Base-by-base conservation (phyloP, 345 rosid species). In the Brassica cretica region DNA sequence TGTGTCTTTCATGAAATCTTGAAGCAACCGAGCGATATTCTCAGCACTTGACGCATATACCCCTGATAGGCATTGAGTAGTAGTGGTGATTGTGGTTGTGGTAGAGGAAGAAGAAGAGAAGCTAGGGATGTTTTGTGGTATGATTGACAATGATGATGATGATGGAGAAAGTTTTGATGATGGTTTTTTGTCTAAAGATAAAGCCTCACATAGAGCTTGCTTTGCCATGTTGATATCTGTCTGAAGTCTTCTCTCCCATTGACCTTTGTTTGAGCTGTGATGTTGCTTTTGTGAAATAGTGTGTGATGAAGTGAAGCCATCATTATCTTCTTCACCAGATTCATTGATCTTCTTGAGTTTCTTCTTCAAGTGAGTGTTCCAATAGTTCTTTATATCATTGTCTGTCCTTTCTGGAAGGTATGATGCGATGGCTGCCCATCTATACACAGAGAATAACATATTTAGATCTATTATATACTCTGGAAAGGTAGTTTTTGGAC, bases 361-460 rank as follows among this genome's bases (percentile, higher is more conserved):
- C 89, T 90, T 91, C 82, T 90, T 95, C 84, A 95, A 75, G 66
- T 93, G 96, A 66, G 98, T 93, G 83, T 95, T 95, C 98, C 99
- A 95, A 25, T 88, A 93, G 73, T 95, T 93, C 72, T 95, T 93
- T 60, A 95, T 93, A 74, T 95, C 99, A 76, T 95, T 95, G 58
- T 95, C 99, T 55, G 99, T 95, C 81, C 98, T 89, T 74, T 95
- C 93, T 14, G 99, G 99, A 77, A 95, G 94, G 63, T 95, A 95
- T 3, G 99, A 95, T 59, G 99, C 99, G 81, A 95, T 95, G 49
- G 99, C 97, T 68, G 99, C 99, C 99, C 99, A 95, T 84, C 99
- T 95, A 83, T 72, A 80, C 56, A 71, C 58, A 76, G 21, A 56
- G 1, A 71, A 64, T 46, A 46, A 41, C 41, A 71, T 65, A 65